A percentile compares a stretch with the other conserved stretches of the same genome.
These are phyloP conservation scores for Draba incana DNA, from an alignment of 345 rosid species.

Conservation along the genomic window DNA sequence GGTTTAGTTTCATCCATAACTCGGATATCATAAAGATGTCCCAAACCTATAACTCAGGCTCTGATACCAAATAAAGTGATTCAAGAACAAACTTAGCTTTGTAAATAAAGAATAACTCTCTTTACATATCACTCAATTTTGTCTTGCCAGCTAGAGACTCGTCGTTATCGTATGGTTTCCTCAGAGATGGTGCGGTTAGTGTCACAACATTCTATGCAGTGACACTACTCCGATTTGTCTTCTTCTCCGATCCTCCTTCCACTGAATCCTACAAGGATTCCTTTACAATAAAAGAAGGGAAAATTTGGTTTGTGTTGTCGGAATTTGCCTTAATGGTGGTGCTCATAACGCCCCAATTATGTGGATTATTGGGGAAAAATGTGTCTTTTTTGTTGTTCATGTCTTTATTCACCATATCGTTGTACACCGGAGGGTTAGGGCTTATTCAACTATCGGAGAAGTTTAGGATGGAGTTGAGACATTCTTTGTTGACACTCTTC, in stretches of 20 bases:
- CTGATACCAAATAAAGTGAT: no score
- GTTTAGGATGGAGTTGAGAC: no score
- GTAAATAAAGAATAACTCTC: no score
- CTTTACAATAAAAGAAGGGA: not conserved
- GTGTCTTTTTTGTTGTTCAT: not conserved
- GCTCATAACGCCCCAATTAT: no score
- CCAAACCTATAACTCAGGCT: no score
- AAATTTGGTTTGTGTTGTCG: no score
- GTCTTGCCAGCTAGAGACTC: constrained; percentile 5
- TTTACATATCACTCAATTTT: constrained; percentile 22
- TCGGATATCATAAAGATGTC: no score
- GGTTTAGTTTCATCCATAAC: no score
- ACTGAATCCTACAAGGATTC: not conserved
- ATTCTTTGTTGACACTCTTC: no score
- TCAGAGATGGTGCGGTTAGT: constrained; percentile 27
- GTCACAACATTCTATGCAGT: constrained; percentile 23
- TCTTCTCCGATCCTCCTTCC: constrained; percentile 8
- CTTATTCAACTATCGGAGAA: constrained; percentile 1
- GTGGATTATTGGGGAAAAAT: not conserved
- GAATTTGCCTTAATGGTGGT: no score
- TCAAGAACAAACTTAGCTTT: no score
- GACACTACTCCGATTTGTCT: not conserved
- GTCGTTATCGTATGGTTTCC: not conserved
- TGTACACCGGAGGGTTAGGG: constrained; percentile 18
- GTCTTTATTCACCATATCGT: not conserved